Evolutionary conservation across 805 yeast genomes (phyloP).

Genomic region (Kodamaea neixiangensis): DNA sequence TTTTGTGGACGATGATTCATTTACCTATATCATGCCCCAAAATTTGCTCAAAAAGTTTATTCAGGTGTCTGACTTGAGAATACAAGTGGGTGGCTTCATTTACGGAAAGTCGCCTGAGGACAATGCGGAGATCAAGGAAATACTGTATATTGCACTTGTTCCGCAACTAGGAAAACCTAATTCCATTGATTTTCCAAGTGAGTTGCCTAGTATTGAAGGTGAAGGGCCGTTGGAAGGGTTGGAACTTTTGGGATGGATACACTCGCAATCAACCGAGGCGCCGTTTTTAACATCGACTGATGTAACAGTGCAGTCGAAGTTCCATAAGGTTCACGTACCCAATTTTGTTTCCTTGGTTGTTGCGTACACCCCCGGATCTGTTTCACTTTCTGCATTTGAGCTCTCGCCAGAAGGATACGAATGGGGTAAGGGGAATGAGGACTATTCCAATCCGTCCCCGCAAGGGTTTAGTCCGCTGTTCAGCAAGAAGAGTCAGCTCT

Average conservation of each 20-base stretch:
- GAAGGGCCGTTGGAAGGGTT: constrained; percentile 41
- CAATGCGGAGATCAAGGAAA: constrained; percentile 72
- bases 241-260: constrained; percentile 93
- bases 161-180: constrained; percentile 84
- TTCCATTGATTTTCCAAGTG: constrained; percentile 60
- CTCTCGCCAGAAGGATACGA: constrained; percentile 63
- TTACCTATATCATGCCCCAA: constrained; percentile 79
- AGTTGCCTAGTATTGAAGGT: constrained; percentile 41
- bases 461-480: constrained; percentile 65
- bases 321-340: constrained; percentile 34
- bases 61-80: constrained; percentile 75
- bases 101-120: constrained; percentile 81
- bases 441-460: constrained; percentile 55
- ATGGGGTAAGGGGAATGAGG: constrained; percentile 76
- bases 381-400: constrained; percentile 68
- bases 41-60: constrained; percentile 77
- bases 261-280: constrained; percentile 73
- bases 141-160: constrained; percentile 69
- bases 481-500: constrained; percentile 63
- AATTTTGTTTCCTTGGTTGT: constrained; percentile 62
- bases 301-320: constrained; percentile 56
- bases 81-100: constrained; percentile 78
- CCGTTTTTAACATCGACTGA: constrained; percentile 70
- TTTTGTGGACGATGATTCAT: constrained; percentile 44
- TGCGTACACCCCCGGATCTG: constrained; percentile 79